These are phyloP conservation scores for Boletus reticulatus DNA, from an alignment of 768 basidiomycete species.

Conservation along the genomic window DNA sequence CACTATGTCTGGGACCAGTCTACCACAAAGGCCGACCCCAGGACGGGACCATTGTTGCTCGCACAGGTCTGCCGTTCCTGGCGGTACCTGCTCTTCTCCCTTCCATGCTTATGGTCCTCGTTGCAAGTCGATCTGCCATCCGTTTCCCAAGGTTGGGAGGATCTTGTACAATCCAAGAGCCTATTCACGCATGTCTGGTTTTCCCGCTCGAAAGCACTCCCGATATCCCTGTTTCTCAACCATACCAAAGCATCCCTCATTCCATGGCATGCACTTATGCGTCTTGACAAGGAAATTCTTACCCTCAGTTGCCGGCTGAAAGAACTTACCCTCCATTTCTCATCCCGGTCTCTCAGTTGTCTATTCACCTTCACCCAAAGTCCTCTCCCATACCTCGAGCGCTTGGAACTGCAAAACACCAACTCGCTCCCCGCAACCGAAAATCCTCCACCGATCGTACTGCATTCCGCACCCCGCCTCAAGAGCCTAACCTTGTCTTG, in stretches of 20 bases:
- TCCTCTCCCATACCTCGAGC: slow-evolving; percentile 22
- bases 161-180: slow-evolving; percentile 24
- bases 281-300: slow-evolving; percentile 30
- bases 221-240: slow-evolving; percentile 23
- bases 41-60: slow-evolving; percentile 23
- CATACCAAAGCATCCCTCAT: slow-evolving; percentile 23
- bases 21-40: slow-evolving; percentile 9
- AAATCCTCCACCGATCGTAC: slow-evolving; percentile 21
- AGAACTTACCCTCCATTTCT: slow-evolving; percentile 19
- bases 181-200: slow-evolving; percentile 31
- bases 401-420: slow-evolving; percentile 26
- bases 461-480: slow-evolving; percentile 28
- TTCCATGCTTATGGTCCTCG: slow-evolving; percentile 24
- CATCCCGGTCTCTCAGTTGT: slow-evolving; percentile 23
- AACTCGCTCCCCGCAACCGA: slow-evolving; percentile 25
- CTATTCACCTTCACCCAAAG: slow-evolving; percentile 29
- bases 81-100: slow-evolving; percentile 29
- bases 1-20: slow-evolving; percentile 16
- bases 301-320: slow-evolving; percentile 21
- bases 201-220: slow-evolving; percentile 30
- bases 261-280: slow-evolving; percentile 27
- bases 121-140: slow-evolving; percentile 26
- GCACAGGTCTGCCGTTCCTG: slow-evolving; percentile 31
- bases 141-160: slow-evolving; percentile 20
- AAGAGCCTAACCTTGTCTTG: slow-evolving; percentile 27